Percentiles rank a stretch among this genome's conserved stretches.
These are phyloP conservation scores for Colletotrichum tropicale DNA, from an alignment of 2,329 filamentous ascomycete species.

Conservation along the genomic window DNA sequence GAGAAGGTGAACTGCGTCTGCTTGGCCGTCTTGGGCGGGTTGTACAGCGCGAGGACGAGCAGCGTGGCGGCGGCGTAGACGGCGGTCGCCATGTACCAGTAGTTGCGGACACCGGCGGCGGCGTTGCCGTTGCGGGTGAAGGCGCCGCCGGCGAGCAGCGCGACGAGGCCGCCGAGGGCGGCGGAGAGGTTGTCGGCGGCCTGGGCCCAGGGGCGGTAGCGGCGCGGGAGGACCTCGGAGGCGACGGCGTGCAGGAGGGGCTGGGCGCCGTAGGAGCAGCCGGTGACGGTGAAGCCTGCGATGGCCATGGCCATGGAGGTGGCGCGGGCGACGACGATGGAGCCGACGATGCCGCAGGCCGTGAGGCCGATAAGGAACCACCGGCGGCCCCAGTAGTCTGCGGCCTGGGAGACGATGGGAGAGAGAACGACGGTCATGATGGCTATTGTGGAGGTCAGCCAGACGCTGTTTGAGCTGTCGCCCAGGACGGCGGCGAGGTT, in stretches of 20 bases:
- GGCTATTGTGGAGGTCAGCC: conserved; percentile 38
- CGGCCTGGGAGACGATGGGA: conserved; percentile 41
- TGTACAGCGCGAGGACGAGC: conserved; percentile 33
- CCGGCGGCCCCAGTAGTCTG: conserved; percentile 46
- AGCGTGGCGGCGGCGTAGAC: conserved; percentile 29
- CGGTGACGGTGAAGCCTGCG: conserved; percentile 38
- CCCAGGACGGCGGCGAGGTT: conserved; percentile 31
- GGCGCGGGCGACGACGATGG: conserved; percentile 38
- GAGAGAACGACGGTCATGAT: conserved; percentile 28
- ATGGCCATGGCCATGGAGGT: conserved; percentile 38
- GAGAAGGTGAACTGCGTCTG: conserved; percentile 28
- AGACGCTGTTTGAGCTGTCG: conserved; percentile 27
- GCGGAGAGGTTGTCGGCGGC: conserved; percentile 34
- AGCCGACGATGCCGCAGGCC: conserved; percentile 36
- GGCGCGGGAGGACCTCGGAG: conserved; percentile 38
- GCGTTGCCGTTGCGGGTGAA: conserved; percentile 33
- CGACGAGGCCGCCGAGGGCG: conserved; percentile 42
- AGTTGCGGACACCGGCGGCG: conserved; percentile 37
- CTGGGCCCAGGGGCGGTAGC: conserved; percentile 35
- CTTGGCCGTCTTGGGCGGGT: conserved; percentile 30
- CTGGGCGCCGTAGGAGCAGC: conserved; percentile 40
- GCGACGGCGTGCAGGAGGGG: conserved; percentile 42
- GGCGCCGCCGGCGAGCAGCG: conserved; percentile 37
- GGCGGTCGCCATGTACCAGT: conserved; percentile 37
- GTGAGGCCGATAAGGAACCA: conserved; percentile 41